Percentiles rank a stretch among this genome's conserved stretches.
phyloP scores from a whole-genome alignment of 768 basidiomycete species.

The Udeniomyces megalosporus region DNA sequence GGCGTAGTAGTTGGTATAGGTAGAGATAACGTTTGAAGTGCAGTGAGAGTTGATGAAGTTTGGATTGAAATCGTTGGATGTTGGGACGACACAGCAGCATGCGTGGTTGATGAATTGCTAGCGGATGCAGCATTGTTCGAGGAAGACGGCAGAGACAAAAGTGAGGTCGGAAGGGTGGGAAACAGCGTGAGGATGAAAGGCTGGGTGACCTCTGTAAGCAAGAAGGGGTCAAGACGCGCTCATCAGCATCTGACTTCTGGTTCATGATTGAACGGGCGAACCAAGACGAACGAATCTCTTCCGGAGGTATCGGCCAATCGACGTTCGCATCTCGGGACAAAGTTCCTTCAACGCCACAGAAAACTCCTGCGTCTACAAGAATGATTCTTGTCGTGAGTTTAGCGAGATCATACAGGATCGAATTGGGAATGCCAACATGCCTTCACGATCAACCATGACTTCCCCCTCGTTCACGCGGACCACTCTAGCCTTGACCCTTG shows the following conservation, averaged over 20 bases:
- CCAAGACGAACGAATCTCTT: constrained; percentile 49
- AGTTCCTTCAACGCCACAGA: constrained; percentile 47
- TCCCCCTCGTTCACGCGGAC: constrained; percentile 45
- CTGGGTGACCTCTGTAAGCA: constrained; percentile 43
- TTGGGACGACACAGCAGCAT: constrained; percentile 25
- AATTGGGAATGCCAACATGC: too few species aligned
- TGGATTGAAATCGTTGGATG: constrained; percentile 50
- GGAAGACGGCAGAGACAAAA: constrained; percentile 28
- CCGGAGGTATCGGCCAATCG: constrained; percentile 63
- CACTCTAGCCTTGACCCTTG: constrained; percentile 52
- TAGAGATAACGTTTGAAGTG: constrained; percentile 48
- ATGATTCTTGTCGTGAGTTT: too few species aligned
- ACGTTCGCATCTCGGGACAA: constrained; percentile 38
- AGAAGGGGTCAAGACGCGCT: neutral
- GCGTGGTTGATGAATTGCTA: constrained; percentile 25
- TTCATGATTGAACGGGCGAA: neutral
- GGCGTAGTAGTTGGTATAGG: constrained; percentile 36
- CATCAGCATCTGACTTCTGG: neutral
- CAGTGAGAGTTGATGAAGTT: constrained; percentile 49
- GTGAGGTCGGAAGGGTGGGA: constrained; percentile 42
- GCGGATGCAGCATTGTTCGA: constrained; percentile 21
- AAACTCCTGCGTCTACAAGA: too few species aligned
- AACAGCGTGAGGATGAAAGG: constrained; percentile 65
- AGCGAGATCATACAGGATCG: too few species aligned
- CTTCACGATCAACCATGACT: constrained; percentile 57